A percentile compares a stretch with the other conserved stretches of the same genome.
Conservation (phyloP, 2,329 filamentous ascomycete species). For the Calonectria naviculata region DNA sequence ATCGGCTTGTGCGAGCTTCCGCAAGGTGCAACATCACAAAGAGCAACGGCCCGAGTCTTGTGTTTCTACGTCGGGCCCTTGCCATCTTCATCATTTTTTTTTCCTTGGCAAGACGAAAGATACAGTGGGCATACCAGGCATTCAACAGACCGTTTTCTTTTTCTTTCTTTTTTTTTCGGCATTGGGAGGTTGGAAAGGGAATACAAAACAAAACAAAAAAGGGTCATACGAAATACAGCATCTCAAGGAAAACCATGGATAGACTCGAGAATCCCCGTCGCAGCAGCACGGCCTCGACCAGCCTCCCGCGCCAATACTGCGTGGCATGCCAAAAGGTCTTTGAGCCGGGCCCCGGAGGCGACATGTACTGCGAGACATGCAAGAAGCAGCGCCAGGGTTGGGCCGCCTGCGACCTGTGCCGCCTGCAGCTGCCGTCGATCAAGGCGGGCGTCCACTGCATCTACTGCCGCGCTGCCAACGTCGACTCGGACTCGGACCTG, state of each 20-base stretch:
- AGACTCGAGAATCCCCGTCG: background rate
- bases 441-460: constrained; percentile 7
- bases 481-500: background rate
- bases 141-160: background rate
- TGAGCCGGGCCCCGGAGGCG: background rate
- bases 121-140: background rate
- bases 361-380: constrained; percentile 10
- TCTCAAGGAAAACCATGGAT: background rate
- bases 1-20: background rate
- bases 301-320: background rate
- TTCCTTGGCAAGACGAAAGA: background rate
- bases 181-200: background rate
- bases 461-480: background rate
- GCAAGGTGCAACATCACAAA: background rate
- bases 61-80: background rate
- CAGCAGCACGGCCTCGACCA: background rate
- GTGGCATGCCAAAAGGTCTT: constrained; percentile 5
- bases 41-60: background rate
- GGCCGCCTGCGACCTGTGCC: constrained; percentile 15
- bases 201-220: background rate
- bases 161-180: background rate
- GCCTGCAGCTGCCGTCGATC: background rate
- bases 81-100: no score
- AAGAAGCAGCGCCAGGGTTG: background rate
- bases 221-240: background rate